Conservation (phyloP, 2,329 filamentous ascomycete species). For the Ophiocordyceps robertsii region DNA sequence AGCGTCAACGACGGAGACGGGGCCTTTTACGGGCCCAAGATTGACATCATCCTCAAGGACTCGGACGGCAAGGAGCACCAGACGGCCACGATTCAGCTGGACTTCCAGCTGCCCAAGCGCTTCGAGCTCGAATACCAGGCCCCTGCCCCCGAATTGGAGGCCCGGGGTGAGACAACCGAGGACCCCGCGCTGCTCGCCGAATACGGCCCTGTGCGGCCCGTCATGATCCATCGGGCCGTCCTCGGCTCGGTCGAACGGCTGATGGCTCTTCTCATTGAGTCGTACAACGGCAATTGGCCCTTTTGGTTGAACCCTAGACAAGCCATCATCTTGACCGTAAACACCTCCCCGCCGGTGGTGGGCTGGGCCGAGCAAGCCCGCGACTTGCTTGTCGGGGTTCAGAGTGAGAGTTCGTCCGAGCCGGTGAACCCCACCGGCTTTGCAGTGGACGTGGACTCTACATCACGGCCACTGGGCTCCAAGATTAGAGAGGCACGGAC, state of each 20-base stretch:
- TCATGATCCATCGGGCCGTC: slow-evolving; percentile 75
- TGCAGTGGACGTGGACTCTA: slow-evolving; percentile 57
- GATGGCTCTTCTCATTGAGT: slow-evolving; percentile 74
- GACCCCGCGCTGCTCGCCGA: slow-evolving; percentile 32
- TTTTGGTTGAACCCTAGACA: slow-evolving; percentile 83
- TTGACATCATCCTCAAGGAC: slow-evolving; percentile 72
- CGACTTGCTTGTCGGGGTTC: slow-evolving; percentile 36
- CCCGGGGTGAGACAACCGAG: slow-evolving; percentile 33
- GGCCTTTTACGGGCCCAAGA: slow-evolving; percentile 86
- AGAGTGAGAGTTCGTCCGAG: slow-evolving; percentile 17
- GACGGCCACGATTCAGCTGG: slow-evolving; percentile 77
- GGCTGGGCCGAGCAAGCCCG: slow-evolving; percentile 32
- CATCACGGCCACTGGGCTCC: slow-evolving; percentile 45
- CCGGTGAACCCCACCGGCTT: slow-evolving; percentile 44
- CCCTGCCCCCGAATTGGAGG: slow-evolving; percentile 50
- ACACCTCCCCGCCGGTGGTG: slow-evolving; percentile 41
- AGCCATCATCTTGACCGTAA: slow-evolving; percentile 60
- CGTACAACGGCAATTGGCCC: slow-evolving; percentile 67
- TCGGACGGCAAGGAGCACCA: slow-evolving; percentile 78
- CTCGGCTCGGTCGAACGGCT: slow-evolving; percentile 75
- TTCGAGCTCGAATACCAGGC: slow-evolving; percentile 66
- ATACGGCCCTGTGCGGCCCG: slow-evolving; percentile 52
- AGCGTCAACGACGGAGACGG: slow-evolving; percentile 68
- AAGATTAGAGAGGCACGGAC: slow-evolving; percentile 61
- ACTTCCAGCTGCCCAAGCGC: slow-evolving; percentile 76